Evolutionary conservation across 495 filamentous ascomycete species (phyloP), one percentile per base, ranked within the genome.

Genomic region (Bombardia bombarda): DNA sequence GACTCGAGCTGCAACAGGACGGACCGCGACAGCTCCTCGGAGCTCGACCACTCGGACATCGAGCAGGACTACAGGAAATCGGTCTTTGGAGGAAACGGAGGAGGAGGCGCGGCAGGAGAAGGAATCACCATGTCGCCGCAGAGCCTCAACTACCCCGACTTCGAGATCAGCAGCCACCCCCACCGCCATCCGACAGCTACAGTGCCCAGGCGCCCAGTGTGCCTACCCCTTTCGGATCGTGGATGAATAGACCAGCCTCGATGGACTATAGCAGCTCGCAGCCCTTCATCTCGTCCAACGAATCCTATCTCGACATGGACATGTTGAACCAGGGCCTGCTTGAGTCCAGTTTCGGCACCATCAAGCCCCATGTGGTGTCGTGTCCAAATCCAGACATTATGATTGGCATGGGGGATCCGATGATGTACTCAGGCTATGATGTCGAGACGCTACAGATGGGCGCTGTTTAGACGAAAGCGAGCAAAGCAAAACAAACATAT

Each of bases 1-100:
- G 58, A 66, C 4, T 56, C 63, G 8, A 60, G 37, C 31, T 42
- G 53, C 43, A 60, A 53, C 32, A 59, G 57, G 17, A 67, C 62
- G 16, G 68, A 75, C 37, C 65, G 69, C 19, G 70, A 67, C 26
- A 73, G 71, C 56, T 73, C 72, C 23, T 70, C 67, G 7, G 72
- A 75, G 43, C 64, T 66, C 22, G 72, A 74, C 47, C 68, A 73
- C 40, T 74, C 71, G 13, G 68, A 70, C 42, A 56, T 73, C 32
- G 72, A 74, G 38, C 58, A 64, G 32, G 70, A 75, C 46, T 75
- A 74, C 50, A 61, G 68, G 37, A 56, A 55, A 35, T 52, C 49
- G n/a, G 56, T 63, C 14, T 61, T 73, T 22, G 56, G 66, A 23
- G 45, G 51, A 36, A 40, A 44, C 31, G 50, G 19, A 17, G 40